Base-by-base conservation (phyloP, 2,329 filamentous ascomycete species). In the Trichoderma pleuroti region DNA sequence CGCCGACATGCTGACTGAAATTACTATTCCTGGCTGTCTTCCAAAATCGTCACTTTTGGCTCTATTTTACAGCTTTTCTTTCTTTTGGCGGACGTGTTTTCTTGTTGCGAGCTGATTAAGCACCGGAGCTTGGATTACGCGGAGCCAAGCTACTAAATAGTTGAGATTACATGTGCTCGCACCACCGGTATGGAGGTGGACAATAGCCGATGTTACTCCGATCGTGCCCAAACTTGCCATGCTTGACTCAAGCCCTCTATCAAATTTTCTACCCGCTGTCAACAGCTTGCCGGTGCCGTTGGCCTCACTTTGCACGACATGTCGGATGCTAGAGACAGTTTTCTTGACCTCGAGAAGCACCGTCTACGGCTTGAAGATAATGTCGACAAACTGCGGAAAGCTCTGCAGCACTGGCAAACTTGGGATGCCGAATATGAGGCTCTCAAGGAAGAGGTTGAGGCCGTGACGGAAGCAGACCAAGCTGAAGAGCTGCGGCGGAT, bases 391-490 rank as follows among this genome's bases (percentile, higher is more conserved):
- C 87, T 98, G 24, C 88, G 88, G 69, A 89, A 91, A 76, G 90
- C 92, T 8, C 86, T 98, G 67, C 89, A 90, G 73, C 91, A 97
- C 82, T 99, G 95, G 95, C 92, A 93, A 74, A 91, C 90, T 68
- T 97, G 93, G 88, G 94, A 97, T 79, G 89, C 92, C 61, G 95
- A 98, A 79, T 98, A 98, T 80, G 93, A 97, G 78, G 89, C 91
- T 28, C 86, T 98, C 72, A 94, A 92, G 78, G 93, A 97, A 78
- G 93, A 97, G 76, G 87, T 98, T 34, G 82, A 88, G 66, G 84
- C 83, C 5, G 78, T 91, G 30, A 79, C 84, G 54, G 81, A 83
- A 64, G 80, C 86, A 69, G 81, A 82, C 34, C 62, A 74, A 12
- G 70, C 73, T 16, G 81, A 87, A 21, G 86, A 89, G 32, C 86